Conservation (phyloP, 2,329 filamentous ascomycete genomes). For the Pseudogymnoascus sp. region DNA sequence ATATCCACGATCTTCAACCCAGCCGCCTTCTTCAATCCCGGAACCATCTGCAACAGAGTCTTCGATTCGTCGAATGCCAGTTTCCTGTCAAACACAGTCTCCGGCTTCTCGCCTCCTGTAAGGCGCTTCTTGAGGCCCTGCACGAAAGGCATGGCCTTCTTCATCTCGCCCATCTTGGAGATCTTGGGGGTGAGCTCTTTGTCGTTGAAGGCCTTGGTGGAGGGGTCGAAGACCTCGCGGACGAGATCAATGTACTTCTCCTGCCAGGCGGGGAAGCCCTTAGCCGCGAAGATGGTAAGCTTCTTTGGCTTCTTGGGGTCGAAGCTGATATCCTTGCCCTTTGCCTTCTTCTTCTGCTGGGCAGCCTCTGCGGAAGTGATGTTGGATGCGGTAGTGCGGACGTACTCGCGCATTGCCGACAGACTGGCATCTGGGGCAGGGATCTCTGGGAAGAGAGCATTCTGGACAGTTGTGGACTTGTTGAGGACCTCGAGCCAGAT, state of each 20-base stretch:
- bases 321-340: constrained; percentile 78
- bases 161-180: constrained; percentile 79
- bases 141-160: constrained; percentile 97
- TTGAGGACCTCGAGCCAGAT: constrained; percentile 88
- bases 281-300: constrained; percentile 75
- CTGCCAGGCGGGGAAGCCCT: constrained; percentile 82
- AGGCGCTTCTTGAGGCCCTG: constrained; percentile 80
- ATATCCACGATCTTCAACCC: constrained; percentile 64
- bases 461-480: constrained; percentile 68
- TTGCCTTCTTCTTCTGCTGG: constrained; percentile 81
- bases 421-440: constrained; percentile 57
- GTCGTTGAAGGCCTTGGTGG: constrained; percentile 59
- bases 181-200: constrained; percentile 73
- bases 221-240: constrained; percentile 56
- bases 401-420: constrained; percentile 73
- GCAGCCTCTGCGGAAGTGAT: constrained; percentile 79
- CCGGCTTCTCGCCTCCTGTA: constrained; percentile 56
- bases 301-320: constrained; percentile 90
- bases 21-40: constrained; percentile 67
- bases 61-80: constrained; percentile 77
- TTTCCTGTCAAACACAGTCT: constrained; percentile 70
- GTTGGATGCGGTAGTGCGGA: constrained; percentile 61
- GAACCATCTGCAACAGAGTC: constrained; percentile 68
- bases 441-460: constrained; percentile 64
- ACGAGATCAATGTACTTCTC: constrained; percentile 79